Percentiles rank a stretch among this genome's conserved stretches.
These are phyloP conservation scores for Cymbopogon flexuosus DNA, from an alignment of 202 grass and related monocot species.

Conservation along the genomic window DNA sequence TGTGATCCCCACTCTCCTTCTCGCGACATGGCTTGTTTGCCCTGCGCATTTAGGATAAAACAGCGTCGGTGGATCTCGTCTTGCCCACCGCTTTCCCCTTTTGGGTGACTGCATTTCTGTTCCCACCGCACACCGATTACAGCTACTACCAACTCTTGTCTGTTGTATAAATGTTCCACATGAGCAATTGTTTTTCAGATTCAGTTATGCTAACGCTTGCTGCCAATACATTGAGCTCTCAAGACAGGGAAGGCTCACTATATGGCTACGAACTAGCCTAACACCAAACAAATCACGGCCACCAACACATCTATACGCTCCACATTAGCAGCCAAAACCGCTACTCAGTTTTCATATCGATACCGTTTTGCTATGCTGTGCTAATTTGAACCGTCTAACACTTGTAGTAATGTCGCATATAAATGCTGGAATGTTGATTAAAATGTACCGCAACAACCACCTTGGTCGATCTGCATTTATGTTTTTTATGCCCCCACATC, in stretches of 20 bases:
- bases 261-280: not conserved
- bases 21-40: too few relatives aligned
- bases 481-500: not conserved
- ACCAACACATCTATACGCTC: not conserved
- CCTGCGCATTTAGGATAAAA: not conserved
- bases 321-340: not conserved
- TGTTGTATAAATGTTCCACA: not conserved
- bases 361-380: not conserved
- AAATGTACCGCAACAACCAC: not conserved
- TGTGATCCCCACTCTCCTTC: not conserved
- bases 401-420: not conserved
- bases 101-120: not conserved
- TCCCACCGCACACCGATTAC: not conserved
- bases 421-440: not conserved
- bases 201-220: not conserved
- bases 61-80: not conserved
- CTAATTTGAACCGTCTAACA: not conserved
- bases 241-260: not conserved
- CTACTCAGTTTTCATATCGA: not conserved
- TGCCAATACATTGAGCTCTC: not conserved
- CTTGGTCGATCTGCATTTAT: not conserved
- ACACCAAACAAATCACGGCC: not conserved
- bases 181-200: not conserved
- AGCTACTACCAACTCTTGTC: too few relatives aligned
- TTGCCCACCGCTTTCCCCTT: not conserved